phyloP scores from a whole-genome alignment of 441 rosid genomes.

The Gossypium aridum region DNA sequence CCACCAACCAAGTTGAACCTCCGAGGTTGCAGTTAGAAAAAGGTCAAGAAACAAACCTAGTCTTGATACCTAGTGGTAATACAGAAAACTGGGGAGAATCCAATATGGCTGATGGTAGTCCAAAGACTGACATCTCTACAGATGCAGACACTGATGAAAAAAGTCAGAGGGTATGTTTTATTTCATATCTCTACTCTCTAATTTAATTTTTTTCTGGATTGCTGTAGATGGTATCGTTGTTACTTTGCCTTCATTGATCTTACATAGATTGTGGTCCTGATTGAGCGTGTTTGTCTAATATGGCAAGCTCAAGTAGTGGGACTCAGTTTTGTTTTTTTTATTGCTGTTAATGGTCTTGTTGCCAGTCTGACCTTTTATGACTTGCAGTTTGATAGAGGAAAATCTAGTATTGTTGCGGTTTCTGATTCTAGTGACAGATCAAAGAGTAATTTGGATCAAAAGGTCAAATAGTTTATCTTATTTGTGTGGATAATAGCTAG shows the following conservation, averaged over 20 bases:
- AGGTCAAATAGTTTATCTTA: conserved; percentile 41
- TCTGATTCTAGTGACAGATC: conserved; percentile 95
- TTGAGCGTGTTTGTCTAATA: background rate
- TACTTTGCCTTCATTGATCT: background rate
- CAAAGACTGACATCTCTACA: conserved; percentile 81
- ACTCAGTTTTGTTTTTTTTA: background rate
- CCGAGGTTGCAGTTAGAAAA: conserved; percentile 28
- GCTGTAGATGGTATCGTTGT: background rate
- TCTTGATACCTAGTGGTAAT: conserved; percentile 28
- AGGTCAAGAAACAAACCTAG: conserved; percentile 26
- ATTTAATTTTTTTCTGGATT: background rate
- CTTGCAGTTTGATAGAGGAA: conserved; percentile 69
- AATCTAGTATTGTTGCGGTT: conserved; percentile 33
- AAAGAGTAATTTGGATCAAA: conserved; percentile 84
- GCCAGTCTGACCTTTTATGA: conserved; percentile 12
- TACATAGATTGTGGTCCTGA: background rate
- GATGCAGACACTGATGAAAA: conserved; percentile 84
- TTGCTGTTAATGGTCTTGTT: background rate
- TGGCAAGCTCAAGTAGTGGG: background rate
- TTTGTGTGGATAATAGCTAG: conserved; percentile 8
- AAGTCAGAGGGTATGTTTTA: conserved; percentile 57
- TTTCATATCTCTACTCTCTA: background rate
- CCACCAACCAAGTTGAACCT: conserved; percentile 22
- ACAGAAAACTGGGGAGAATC: conserved; percentile 39
- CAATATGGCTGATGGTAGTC: conserved; percentile 87